Evolutionary conservation across 139 green algal species (phyloP).

Genomic region (Chlamydomonas incerta): DNA sequence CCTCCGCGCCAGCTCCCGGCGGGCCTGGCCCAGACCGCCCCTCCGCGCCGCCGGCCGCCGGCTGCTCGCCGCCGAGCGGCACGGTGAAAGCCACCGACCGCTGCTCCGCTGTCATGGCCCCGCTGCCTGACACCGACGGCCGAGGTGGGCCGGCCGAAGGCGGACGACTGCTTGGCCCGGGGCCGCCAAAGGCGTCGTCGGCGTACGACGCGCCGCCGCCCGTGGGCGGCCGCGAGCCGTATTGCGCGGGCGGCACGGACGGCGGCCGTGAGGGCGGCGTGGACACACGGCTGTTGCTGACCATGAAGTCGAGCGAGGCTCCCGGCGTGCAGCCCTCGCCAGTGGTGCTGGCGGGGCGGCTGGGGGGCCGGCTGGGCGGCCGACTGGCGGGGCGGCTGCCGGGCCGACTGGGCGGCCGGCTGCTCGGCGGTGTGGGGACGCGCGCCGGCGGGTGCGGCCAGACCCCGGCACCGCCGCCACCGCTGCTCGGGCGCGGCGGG

Average conservation of each 20-base stretch:
- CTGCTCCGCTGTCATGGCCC: too few relatives aligned
- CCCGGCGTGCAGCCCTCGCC: background rate
- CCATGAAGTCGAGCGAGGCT: background rate
- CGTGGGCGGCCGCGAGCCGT: too few relatives aligned
- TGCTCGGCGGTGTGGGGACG: conserved; percentile 13
- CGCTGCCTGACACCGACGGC: too few relatives aligned
- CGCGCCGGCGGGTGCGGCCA: background rate
- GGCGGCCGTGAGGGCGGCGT: background rate
- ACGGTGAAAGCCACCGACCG: background rate
- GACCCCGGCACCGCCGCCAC: background rate
- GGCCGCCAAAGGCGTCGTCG: too few relatives aligned
- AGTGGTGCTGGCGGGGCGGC: conserved; percentile 9
- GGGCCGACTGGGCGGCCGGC: conserved; percentile 19
- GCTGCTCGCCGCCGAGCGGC: background rate
- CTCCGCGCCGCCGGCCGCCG: background rate
- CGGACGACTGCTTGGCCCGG: too few relatives aligned
- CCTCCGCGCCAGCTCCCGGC: background rate
- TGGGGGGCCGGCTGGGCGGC: background rate
- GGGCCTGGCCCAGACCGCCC: background rate
- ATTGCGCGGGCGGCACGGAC: background rate
- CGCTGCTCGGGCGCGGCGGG: background rate
- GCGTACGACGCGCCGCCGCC: too few relatives aligned
- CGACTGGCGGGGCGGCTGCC: conserved; percentile 15
- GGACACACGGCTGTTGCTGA: background rate
- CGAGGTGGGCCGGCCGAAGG: too few relatives aligned